Evolutionary conservation across 2,329 filamentous ascomycete genomes (phyloP).

Genomic region (Sporothrix pseudoabietina): DNA sequence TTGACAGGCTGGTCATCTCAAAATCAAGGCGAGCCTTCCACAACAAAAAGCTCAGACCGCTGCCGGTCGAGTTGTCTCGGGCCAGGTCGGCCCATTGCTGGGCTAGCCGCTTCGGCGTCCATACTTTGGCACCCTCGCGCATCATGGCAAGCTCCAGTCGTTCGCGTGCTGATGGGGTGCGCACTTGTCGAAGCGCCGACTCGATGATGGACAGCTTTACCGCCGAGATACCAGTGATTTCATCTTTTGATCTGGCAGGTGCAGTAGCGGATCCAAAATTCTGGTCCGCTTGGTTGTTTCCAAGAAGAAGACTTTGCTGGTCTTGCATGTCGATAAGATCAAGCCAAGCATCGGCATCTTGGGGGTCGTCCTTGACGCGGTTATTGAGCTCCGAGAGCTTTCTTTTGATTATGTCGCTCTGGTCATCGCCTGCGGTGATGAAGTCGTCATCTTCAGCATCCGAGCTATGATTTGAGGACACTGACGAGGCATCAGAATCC

Average conservation of each 20-base stretch:
- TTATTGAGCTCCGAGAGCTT: constrained; percentile 56
- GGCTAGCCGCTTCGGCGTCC: constrained; percentile 64
- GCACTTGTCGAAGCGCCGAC: constrained; percentile 66
- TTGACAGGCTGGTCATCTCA: constrained; percentile 66
- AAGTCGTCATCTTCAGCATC: constrained; percentile 40
- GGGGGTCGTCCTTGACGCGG: constrained; percentile 64
- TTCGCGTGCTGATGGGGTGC: constrained; percentile 53
- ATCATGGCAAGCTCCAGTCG: constrained; percentile 69
- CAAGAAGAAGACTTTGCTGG: constrained; percentile 49
- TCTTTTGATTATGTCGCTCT: constrained; percentile 7
- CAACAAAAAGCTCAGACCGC: constrained; percentile 61
- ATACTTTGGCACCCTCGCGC: constrained; percentile 71
- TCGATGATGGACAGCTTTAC: constrained; percentile 80
- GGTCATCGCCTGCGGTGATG: constrained; percentile 31
- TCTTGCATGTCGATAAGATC: constrained; percentile 79
- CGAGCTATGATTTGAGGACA: constrained; percentile 34
- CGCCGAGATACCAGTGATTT: constrained; percentile 70
- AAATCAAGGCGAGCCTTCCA: constrained; percentile 77
- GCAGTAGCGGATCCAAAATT: constrained; percentile 35
- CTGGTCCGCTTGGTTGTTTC: constrained; percentile 43
- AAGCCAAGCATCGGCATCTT: constrained; percentile 73
- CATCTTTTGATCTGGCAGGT: constrained; percentile 57
- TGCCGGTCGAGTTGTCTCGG: constrained; percentile 44
- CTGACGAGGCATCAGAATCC: not conserved
- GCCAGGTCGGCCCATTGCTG: constrained; percentile 61